Evolutionary conservation across 2,329 filamentous ascomycete genomes (phyloP).

Genomic region (Cercospora beticola): DNA sequence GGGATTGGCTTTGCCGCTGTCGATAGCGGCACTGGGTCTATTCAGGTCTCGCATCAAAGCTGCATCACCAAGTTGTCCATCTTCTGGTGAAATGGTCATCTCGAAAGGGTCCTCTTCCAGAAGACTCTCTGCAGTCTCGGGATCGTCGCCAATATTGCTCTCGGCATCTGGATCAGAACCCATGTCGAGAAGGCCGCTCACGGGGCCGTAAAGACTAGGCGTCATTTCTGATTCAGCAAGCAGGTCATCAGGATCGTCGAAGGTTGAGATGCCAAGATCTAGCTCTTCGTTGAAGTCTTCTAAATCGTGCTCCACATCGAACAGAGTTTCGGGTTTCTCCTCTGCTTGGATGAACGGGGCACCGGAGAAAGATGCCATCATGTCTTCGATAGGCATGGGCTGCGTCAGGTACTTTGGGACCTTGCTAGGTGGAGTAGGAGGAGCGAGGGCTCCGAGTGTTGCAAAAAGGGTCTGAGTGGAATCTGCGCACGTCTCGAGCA

Average conservation of each 20-base stretch:
- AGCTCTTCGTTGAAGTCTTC: conserved; percentile 35
- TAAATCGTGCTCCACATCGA: conserved; percentile 35
- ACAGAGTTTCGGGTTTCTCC: conserved; percentile 58
- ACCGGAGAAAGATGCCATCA: conserved; percentile 85
- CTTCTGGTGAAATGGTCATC: conserved; percentile 35
- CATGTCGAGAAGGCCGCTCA: conserved; percentile 33
- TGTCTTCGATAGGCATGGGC: conserved; percentile 79
- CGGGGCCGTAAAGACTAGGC: conserved; percentile 36
- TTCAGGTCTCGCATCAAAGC: conserved; percentile 36
- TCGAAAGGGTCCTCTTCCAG: conserved; percentile 42
- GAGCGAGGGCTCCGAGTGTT: conserved; percentile 75
- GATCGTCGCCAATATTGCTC: conserved; percentile 21
- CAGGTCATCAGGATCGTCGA: conserved; percentile 41
- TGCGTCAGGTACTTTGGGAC: conserved; percentile 84
- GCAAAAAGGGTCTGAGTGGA: conserved; percentile 89
- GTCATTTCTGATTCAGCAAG: conserved; percentile 37
- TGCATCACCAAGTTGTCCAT: conserved; percentile 34
- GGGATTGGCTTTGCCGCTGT: conserved; percentile 28
- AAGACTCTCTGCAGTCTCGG: conserved; percentile 39
- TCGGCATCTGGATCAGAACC: conserved; percentile 29
- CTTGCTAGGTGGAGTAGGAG: conserved; percentile 78
- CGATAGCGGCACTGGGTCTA: conserved; percentile 29
- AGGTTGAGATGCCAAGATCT: conserved; percentile 25
- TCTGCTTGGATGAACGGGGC: conserved; percentile 70
- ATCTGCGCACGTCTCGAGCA: conserved; percentile 93